Percentiles rank a stretch among this genome's conserved stretches.
These are phyloP conservation scores for Lactifluus piperatus DNA, from an alignment of 768 basidiomycete species.

Conservation along the genomic window DNA sequence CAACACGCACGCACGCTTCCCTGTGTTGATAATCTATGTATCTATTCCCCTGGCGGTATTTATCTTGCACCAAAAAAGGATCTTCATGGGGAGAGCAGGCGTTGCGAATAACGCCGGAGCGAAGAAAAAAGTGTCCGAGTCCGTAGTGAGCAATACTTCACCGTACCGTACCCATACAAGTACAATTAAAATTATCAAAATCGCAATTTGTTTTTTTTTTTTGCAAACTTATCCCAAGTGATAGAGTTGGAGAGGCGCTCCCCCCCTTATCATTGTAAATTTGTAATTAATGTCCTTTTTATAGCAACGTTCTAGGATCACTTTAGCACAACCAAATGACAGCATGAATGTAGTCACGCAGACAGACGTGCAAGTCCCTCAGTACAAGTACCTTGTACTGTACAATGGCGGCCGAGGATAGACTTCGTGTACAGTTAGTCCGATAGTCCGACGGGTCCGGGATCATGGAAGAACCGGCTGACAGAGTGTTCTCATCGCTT, in stretches of 20 bases:
- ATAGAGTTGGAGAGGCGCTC: background rate
- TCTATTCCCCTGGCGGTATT: slow-evolving; percentile 18
- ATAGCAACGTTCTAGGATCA: background rate
- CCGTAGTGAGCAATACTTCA: slow-evolving; percentile 10
- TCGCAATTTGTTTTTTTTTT: background rate
- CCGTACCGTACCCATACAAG: slow-evolving; percentile 1
- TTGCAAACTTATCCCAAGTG: background rate
- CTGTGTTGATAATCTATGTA: slow-evolving; percentile 15
- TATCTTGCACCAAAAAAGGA: slow-evolving; percentile 16
- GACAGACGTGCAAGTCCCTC: background rate
- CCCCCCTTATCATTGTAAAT: background rate
- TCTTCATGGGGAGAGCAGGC: background rate
- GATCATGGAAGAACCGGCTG: background rate
- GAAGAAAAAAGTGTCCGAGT: background rate
- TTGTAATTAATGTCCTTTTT: background rate
- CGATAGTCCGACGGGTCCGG: background rate
- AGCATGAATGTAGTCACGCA: background rate
- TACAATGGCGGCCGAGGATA: background rate
- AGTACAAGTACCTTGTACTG: too few relatives aligned
- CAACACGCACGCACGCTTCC: slow-evolving; percentile 9
- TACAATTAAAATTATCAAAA: background rate
- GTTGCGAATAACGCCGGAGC: background rate
- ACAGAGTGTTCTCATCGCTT: background rate
- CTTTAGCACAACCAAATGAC: background rate
- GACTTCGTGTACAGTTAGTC: background rate